Evolutionary conservation across 140 eudicot species (phyloP).

Genomic region (Oenanthe javanica): DNA sequence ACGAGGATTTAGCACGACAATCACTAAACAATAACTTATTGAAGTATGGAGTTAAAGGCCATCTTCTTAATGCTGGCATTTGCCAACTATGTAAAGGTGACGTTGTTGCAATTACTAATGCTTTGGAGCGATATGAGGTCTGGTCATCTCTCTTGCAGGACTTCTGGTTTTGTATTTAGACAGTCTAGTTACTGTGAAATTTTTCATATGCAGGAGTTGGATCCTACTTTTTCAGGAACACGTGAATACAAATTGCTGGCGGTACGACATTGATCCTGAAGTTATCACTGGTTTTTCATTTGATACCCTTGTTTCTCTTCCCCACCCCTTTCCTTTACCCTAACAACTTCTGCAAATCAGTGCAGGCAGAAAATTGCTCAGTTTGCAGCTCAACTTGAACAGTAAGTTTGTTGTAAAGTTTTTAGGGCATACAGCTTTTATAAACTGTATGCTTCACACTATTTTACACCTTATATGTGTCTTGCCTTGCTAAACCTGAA

Average conservation of each 20-base stretch:
- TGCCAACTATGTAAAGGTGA: conserved; percentile 58
- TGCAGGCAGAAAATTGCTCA: conserved; percentile 57
- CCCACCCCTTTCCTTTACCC: too few species aligned
- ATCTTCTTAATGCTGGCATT: conserved; percentile 60
- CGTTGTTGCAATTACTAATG: conserved; percentile 47
- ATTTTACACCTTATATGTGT: not conserved
- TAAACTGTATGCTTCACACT: not conserved
- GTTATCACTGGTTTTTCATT: too few species aligned
- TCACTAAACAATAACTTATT: conserved; percentile 41
- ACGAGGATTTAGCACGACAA: conserved; percentile 46
- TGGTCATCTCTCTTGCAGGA: not conserved
- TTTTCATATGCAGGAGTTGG: conserved; percentile 35
- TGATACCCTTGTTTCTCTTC: too few species aligned
- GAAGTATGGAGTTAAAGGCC: conserved; percentile 62
- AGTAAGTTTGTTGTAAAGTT: conserved; percentile 29
- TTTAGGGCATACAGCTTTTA: not conserved
- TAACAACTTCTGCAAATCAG: too few species aligned
- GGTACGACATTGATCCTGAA: too few species aligned
- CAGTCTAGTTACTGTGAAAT: not conserved
- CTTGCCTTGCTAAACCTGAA: too few species aligned
- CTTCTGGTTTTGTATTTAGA: not conserved
- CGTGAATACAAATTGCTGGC: too few species aligned
- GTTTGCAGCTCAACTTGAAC: conserved; percentile 49
- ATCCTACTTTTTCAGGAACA: conserved; percentile 56
- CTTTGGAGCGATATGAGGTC: conserved; percentile 55